A percentile compares a stretch with the other conserved stretches of the same genome.
These are phyloP conservation scores for Syzygium malaccense DNA, from an alignment of 441 rosid species.

Conservation along the genomic window DNA sequence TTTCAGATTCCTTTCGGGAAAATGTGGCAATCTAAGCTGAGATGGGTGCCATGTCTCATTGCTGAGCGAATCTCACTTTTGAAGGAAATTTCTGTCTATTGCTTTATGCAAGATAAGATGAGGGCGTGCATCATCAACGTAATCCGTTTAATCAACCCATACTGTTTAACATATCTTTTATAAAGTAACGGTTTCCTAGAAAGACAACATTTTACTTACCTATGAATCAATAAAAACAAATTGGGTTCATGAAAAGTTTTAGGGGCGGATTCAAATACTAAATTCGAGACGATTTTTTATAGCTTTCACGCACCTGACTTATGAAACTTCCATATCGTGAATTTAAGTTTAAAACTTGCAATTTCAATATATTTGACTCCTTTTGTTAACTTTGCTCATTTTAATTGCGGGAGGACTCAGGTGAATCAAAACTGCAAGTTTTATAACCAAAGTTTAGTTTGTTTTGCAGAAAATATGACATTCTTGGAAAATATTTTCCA, in stretches of 20 bases:
- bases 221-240: not conserved
- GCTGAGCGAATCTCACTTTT: not conserved
- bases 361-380: not conserved
- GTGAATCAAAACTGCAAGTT: not conserved
- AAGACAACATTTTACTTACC: not conserved
- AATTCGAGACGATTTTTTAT: not conserved
- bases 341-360: not conserved
- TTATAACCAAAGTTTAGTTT: too few relatives aligned
- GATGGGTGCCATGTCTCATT: not conserved
- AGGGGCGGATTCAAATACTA: not conserved
- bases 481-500: too few relatives aligned
- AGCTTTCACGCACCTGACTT: not conserved
- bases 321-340: not conserved
- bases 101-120: not conserved
- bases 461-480: too few relatives aligned
- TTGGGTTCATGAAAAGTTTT: not conserved
- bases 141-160: not conserved
- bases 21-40: not conserved
- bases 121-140: not conserved
- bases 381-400: not conserved
- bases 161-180: not conserved
- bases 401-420: not conserved
- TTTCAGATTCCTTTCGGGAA: not conserved
- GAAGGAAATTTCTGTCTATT: not conserved
- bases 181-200: not conserved